Base-by-base conservation (phyloP, 2,329 filamentous ascomycete genomes). In the Epichloe sylvatica region DNA sequence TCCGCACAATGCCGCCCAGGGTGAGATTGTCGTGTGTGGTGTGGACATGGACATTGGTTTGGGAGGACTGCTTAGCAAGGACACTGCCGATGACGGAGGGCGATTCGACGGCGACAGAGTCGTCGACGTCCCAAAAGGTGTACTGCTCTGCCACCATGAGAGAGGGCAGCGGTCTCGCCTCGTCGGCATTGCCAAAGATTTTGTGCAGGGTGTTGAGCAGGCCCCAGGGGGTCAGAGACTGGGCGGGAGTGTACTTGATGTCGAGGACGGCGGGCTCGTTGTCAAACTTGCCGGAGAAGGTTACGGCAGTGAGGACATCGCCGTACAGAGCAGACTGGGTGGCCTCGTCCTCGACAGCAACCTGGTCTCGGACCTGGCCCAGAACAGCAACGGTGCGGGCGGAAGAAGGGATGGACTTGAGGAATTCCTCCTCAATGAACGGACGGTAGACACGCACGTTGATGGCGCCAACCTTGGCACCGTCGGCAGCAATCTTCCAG, bases 371-470 rank as follows among this genome's bases (percentile, higher is more conserved):
- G 56, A 98, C 91, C 66, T 98, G 92, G 49, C 92, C 92, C 5
- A 98, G 78, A 19, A 97, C 88, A 37, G 84, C 83, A 55, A 98
- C 76, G 54, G 77, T 84, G 67, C 79, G 80, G 44, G 83, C 78
- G 36, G 85, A 85, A 57, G 80, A 73, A 35, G 92, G 89, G 30
- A 98, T 77, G 11, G 79, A 78, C 56, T 84, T 81, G 54, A 97
- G 72, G 75, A 98, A 97, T 47, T 87, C 86, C 64, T 96, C 89
- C 70, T 98, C 92, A 34, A 92, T 80, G 62, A 98, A 97, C 15
- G 92, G 92, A 41, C 91, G 81, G 74, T 97, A 98, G 49, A 98
- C 77, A 55, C 92, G 85, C 44, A 97, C 91, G 59, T 87, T 91
- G 66, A 98, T 75, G 38, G 91, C 84, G 59, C 92, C 92, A 53